Evolutionary conservation across 2,329 filamentous ascomycete genomes (phyloP).

Genomic region (Endoconidiophora laricicola): DNA sequence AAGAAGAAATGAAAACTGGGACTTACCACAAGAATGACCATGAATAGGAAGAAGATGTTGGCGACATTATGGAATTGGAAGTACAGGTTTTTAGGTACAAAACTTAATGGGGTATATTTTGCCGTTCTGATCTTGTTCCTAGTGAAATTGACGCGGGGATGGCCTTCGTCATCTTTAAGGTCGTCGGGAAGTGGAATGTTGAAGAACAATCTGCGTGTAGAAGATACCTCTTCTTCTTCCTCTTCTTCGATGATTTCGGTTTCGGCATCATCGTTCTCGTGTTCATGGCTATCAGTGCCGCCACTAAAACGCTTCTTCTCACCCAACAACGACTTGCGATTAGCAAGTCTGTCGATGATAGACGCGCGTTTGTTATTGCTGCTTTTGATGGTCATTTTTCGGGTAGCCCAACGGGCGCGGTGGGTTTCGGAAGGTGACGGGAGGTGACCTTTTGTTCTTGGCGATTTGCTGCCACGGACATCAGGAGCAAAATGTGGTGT

Average conservation of each 20-base stretch:
- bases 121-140: constrained; percentile 96
- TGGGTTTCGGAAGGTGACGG: constrained; percentile 32
- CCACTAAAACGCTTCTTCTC: constrained; percentile 50
- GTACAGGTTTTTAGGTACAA: constrained; percentile 92
- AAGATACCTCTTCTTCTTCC: constrained; percentile 13
- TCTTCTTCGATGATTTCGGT: constrained; percentile 25
- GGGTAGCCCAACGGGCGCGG: constrained; percentile 90
- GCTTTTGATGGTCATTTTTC: constrained; percentile 60
- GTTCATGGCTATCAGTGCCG: constrained; percentile 19
- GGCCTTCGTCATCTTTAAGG: constrained; percentile 65
- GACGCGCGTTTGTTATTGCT: constrained; percentile 66
- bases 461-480: constrained; percentile 7
- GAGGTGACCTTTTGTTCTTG: constrained; percentile 10
- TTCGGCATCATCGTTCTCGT: constrained; percentile 22
- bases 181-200: constrained; percentile 64
- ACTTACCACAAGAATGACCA: constrained; percentile 84
- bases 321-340: constrained; percentile 33
- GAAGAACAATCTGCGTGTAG: constrained; percentile 57
- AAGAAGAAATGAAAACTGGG: not conserved
- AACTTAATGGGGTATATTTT: constrained; percentile 91
- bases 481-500: constrained; percentile 9
- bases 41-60: constrained; percentile 95
- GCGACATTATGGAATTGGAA: constrained; percentile 98
- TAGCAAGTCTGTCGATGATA: constrained; percentile 59
- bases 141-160: constrained; percentile 51